These are phyloP conservation scores for Colletotrichum brevisporum DNA, from an alignment of 2,329 filamentous ascomycete species.

Conservation along the genomic window DNA sequence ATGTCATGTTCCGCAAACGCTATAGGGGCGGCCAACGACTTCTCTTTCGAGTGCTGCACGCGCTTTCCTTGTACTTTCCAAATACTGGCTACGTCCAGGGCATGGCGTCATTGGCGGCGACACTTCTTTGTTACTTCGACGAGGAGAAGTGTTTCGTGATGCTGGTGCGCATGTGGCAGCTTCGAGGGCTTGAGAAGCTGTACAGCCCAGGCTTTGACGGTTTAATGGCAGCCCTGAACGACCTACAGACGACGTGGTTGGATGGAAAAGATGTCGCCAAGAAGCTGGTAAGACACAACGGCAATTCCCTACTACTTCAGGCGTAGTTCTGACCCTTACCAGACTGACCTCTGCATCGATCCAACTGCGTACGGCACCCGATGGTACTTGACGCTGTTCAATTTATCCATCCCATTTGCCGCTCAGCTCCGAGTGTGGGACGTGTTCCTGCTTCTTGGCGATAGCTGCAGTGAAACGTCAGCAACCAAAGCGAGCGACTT, in stretches of 20 bases:
- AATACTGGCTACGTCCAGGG: constrained; percentile 97
- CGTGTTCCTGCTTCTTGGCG: constrained; percentile 94
- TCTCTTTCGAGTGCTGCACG: constrained; percentile 92
- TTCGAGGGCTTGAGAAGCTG: constrained; percentile 86
- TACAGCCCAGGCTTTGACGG: constrained; percentile 89
- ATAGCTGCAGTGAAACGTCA: constrained; percentile 66
- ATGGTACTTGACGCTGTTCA: constrained; percentile 98
- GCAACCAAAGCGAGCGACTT: constrained; percentile 24
- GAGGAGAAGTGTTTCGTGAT: constrained; percentile 96
- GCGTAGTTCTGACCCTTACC: constrained; percentile 28
- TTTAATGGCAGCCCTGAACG: constrained; percentile 85
- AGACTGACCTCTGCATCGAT: constrained; percentile 84
- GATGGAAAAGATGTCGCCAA: constrained; percentile 80
- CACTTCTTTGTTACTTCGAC: constrained; percentile 95
- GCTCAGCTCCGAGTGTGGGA: constrained; percentile 98
- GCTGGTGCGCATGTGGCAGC: constrained; percentile 93
- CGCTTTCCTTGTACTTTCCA: constrained; percentile 90
- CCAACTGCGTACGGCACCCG: constrained; percentile 94
- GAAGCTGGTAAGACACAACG: constrained; percentile 77
- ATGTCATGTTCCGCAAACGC: constrained; percentile 95
- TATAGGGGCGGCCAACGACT: constrained; percentile 94
- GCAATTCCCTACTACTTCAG: not conserved
- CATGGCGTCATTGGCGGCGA: constrained; percentile 95
- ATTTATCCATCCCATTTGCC: constrained; percentile 93
- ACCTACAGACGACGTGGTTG: constrained; percentile 90